Conservation (phyloP, 2,329 filamentous ascomycete species). For the Botryosphaeria dothidea region DNA sequence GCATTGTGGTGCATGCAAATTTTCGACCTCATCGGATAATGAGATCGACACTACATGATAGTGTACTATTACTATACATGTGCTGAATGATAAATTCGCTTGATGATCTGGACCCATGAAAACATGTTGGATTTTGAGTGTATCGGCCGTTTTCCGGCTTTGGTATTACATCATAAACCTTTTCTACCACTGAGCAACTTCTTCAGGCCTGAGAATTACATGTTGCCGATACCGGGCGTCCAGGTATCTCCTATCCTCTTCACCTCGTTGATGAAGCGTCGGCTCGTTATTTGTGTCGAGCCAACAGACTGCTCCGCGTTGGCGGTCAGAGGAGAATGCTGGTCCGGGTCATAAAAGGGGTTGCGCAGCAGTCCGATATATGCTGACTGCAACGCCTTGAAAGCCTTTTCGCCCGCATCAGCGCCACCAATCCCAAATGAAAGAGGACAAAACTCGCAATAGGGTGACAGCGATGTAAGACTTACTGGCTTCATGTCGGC, state of each 20-base stretch:
- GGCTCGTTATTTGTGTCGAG: constrained; percentile 73
- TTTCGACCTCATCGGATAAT: neutral
- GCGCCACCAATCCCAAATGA: neutral
- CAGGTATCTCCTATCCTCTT: constrained; percentile 82
- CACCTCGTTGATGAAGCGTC: constrained; percentile 78
- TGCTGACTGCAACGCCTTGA: constrained; percentile 87
- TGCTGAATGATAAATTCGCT: neutral
- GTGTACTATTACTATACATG: neutral
- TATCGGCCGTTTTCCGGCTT: neutral
- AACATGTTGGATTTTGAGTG: neutral
- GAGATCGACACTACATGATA: neutral
- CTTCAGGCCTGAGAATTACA: constrained; percentile 45
- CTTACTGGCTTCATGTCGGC: constrained; percentile 82
- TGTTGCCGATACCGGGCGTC: constrained; percentile 68
- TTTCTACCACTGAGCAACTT: neutral
- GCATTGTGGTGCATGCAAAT: neutral
- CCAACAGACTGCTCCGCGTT: constrained; percentile 46
- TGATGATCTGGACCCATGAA: neutral
- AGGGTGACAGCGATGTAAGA: constrained; percentile 17
- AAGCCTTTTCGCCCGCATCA: constrained; percentile 57
- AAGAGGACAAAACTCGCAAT: neutral
- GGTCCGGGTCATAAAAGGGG: constrained; percentile 90
- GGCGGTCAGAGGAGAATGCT: constrained; percentile 65
- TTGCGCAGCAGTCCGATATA: constrained; percentile 90
- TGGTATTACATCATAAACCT: neutral